Evolutionary conservation across 176 grass and related monocot species (phyloP).

Genomic region (Avena eriantha): DNA sequence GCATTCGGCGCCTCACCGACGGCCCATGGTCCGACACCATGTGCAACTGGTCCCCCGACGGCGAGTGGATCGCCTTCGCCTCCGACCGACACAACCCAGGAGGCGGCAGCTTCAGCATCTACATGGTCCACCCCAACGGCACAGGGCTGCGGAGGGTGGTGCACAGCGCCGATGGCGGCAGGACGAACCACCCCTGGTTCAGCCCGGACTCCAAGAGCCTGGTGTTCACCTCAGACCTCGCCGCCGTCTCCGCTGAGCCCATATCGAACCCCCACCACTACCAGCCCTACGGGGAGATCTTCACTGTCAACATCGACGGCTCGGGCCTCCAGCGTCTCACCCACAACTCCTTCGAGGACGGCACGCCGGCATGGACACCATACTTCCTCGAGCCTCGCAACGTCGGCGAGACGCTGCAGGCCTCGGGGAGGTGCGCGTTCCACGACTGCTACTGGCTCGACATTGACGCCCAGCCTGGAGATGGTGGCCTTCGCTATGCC

Average conservation of each 20-base stretch:
- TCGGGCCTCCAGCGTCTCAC: conserved; percentile 63
- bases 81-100: conserved; percentile 79
- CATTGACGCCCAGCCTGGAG: conserved; percentile 31
- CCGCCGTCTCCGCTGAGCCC: conserved; percentile 85
- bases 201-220: conserved; percentile 81
- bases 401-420: conserved; percentile 63
- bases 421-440: conserved; percentile 57
- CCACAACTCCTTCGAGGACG: conserved; percentile 93
- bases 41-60: conserved; percentile 94
- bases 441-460: conserved; percentile 86
- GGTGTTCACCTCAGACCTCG: conserved; percentile 87
- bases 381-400: conserved; percentile 57
- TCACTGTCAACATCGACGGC: conserved; percentile 76
- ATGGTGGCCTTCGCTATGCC: conserved; percentile 1
- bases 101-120: conserved; percentile 74
- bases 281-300: conserved; percentile 94
- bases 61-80: conserved; percentile 95
- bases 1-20: conserved; percentile 64
- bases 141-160: conserved; percentile 69
- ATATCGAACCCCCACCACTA: conserved; percentile 86
- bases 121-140: conserved; percentile 86
- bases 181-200: conserved; percentile 85
- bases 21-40: conserved; percentile 91
- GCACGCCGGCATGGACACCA: conserved; percentile 78
- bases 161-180: conserved; percentile 73